Evolutionary conservation across 176 grass and related monocot species (phyloP).

Genomic region (Aechmea fasciata): DNA sequence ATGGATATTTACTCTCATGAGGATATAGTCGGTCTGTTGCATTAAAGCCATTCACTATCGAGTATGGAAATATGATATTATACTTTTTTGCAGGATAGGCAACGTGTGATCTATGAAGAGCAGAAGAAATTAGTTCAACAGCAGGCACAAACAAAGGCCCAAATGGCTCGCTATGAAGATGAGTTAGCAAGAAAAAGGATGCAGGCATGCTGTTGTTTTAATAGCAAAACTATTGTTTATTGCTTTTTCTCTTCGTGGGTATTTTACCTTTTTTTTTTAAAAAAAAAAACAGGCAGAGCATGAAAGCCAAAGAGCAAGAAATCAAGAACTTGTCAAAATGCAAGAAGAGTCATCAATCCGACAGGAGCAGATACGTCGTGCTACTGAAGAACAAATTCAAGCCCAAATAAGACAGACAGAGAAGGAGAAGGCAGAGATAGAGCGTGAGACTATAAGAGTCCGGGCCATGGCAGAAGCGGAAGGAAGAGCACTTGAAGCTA

Average conservation of each 20-base stretch:
- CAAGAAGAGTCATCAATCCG: constrained; percentile 82
- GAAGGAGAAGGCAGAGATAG: constrained; percentile 43
- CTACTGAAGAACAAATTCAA: constrained; percentile 69
- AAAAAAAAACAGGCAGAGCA: constrained; percentile 31
- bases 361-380: constrained; percentile 63
- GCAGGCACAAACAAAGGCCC: constrained; percentile 53
- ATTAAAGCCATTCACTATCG: background rate
- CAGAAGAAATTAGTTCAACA: constrained; percentile 61
- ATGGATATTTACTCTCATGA: background rate
- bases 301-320: constrained; percentile 81
- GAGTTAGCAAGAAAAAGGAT: constrained; percentile 73
- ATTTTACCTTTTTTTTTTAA: background rate
- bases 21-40: background rate
- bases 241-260: background rate
- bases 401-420: constrained; percentile 56
- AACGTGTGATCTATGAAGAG: constrained; percentile 66
- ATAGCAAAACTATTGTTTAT: background rate
- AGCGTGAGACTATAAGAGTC: constrained; percentile 21
- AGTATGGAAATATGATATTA: constrained; percentile 22
- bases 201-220: constrained; percentile 21
- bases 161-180: constrained; percentile 66
- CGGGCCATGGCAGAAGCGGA: constrained; percentile 42
- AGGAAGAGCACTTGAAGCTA: constrained; percentile 30
- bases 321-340: constrained; percentile 93
- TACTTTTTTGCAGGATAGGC: constrained; percentile 66